Evolutionary conservation across 2,329 filamentous ascomycete genomes (phyloP).

Genomic region (Colletotrichum godetiae): DNA sequence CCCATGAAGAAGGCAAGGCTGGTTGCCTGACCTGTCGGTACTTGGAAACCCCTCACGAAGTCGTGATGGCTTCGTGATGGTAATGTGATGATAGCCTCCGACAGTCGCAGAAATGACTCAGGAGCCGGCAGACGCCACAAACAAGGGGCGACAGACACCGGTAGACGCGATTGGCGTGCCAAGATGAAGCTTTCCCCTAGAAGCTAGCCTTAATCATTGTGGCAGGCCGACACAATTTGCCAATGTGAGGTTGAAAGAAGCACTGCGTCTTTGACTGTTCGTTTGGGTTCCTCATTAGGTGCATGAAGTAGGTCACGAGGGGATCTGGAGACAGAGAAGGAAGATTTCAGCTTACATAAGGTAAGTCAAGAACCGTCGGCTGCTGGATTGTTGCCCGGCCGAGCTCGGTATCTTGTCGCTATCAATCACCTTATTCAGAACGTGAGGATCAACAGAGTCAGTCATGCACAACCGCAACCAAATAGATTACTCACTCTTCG

Average conservation of each 20-base stretch:
- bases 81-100: background rate
- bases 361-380: background rate
- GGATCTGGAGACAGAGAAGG: background rate
- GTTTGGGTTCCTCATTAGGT: background rate
- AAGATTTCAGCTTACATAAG: background rate
- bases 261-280: background rate
- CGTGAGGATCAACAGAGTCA: background rate
- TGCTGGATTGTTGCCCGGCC: background rate
- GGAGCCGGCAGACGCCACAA: slow-evolving; percentile 12
- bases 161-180: background rate
- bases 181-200: background rate
- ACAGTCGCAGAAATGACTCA: background rate
- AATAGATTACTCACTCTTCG: background rate
- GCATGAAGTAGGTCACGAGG: background rate
- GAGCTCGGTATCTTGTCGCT: background rate
- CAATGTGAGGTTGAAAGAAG: background rate
- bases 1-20: background rate
- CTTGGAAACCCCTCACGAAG: background rate
- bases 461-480: background rate
- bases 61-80: background rate
- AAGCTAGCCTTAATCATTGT: background rate
- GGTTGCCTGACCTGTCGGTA: background rate
- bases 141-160: background rate
- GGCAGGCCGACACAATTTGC: background rate
- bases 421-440: too few species aligned